Percentiles rank a stretch among this genome's conserved stretches.
These are phyloP conservation scores for Starmerella scarabaei DNA, from an alignment of 805 yeast species.

Conservation along the genomic window DNA sequence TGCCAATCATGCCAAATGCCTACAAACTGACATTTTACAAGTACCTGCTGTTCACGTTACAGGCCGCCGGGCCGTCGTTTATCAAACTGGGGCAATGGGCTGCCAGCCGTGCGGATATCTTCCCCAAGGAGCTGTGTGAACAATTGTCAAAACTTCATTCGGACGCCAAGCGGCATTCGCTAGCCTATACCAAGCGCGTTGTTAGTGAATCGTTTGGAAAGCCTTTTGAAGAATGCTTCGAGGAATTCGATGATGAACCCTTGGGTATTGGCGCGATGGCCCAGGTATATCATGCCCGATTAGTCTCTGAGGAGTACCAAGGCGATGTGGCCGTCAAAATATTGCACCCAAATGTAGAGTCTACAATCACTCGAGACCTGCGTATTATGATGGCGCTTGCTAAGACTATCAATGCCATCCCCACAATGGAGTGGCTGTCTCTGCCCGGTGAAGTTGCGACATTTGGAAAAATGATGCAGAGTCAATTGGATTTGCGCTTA, in stretches of 20 bases:
- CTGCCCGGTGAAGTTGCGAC: slow-evolving; percentile 89
- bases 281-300: slow-evolving; percentile 72
- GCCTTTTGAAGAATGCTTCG: slow-evolving; percentile 63
- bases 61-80: slow-evolving; percentile 81
- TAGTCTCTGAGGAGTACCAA: slow-evolving; percentile 28
- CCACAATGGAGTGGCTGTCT: slow-evolving; percentile 97
- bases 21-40: slow-evolving; percentile 47
- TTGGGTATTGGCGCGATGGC: slow-evolving; percentile 98
- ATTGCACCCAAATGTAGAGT: slow-evolving; percentile 74
- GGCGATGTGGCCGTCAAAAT: slow-evolving; percentile 76
- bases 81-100: slow-evolving; percentile 93
- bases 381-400: slow-evolving; percentile 78
- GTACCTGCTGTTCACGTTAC: slow-evolving; percentile 52
- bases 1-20: slow-evolving; percentile 38
- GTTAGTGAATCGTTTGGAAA: slow-evolving; percentile 48
- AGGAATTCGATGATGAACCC: slow-evolving; percentile 60
- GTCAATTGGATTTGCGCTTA: slow-evolving; percentile 79
- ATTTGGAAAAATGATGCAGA: slow-evolving; percentile 69
- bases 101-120: slow-evolving; percentile 88
- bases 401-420: slow-evolving; percentile 48
- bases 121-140: slow-evolving; percentile 63
- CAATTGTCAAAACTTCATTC: slow-evolving; percentile 72
- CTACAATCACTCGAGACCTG: slow-evolving; percentile 64
- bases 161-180: slow-evolving; percentile 61
- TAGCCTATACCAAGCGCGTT: slow-evolving; percentile 44